Base-by-base conservation (phyloP, 768 basidiomycete species). In the Suillus sp. region DNA sequence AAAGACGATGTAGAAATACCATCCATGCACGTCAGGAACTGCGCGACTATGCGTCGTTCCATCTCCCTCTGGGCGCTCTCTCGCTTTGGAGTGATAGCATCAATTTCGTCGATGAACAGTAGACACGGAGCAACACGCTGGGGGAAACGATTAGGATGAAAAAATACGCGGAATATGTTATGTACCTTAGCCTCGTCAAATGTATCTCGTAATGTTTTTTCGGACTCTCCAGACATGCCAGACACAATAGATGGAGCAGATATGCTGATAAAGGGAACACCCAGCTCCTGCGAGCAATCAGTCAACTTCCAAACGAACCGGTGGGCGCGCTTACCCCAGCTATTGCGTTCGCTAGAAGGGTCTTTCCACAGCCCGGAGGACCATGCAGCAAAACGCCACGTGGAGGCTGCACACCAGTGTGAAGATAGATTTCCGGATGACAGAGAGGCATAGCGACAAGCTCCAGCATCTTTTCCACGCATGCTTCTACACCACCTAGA, bases 11-110 rank as follows among this genome's bases (percentile, higher is more conserved):
- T 3, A 4, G 5, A 38, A 20, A 13, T 34, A 97, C 96, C 96
- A 74, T 99, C 97, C 93, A 99, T 97, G 79, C 96, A 98, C 0
- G 96, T 99, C 61, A 99, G 77, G 67, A 99, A 92, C 74, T 99
- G 97, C 0, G 96, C 96, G 11, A 99, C 96, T 58, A 99, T 99
- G 14, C 97, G 84, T 51, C 96, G 79, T 71, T 99, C 97, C 97
- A 98, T 99, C 78, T 99, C 97, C 62, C 96, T 82, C 71, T 99
- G 97, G 0, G 97, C 96, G 68, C 92, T 98, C 77, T 99, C 97
- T 64, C 97, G 81, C 78, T 99, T 99, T 0, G 95, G 95, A 0
- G 96, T 98, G 65, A 99, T 96, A 8, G 96, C 94, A 70, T 99
- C 96, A 22, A 99, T 97, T 73, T 99, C 97, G 73, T 99, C 96